Evolutionary conservation across 257 asterid species (phyloP).

Genomic region (Nicotiana attenuata): DNA sequence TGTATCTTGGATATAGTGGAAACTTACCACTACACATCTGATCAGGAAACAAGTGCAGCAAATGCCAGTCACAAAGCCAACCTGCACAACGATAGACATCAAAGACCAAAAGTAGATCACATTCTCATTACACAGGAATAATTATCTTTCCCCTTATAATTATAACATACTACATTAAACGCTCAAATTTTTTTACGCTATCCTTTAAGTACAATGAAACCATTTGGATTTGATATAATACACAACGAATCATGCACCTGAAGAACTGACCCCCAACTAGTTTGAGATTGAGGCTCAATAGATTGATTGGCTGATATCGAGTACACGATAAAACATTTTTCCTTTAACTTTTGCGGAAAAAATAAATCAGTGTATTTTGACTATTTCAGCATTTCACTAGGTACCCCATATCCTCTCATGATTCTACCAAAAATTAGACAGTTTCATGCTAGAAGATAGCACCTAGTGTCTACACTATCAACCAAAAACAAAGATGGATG

Average conservation of each 20-base stretch:
- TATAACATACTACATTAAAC: neutral
- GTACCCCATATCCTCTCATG: neutral
- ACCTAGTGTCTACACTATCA: neutral
- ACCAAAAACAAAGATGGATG: neutral
- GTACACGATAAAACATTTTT: neutral
- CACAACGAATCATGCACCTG: neutral
- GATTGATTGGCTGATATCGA: neutral
- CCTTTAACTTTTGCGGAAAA: neutral
- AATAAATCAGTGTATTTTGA: neutral
- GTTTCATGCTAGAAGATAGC: neutral
- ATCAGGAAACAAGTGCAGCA: constrained; percentile 42
- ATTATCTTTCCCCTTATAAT: neutral
- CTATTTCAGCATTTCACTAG: neutral
- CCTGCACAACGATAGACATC: constrained; percentile 17
- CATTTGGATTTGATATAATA: neutral
- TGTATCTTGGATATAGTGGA: neutral
- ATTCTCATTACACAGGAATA: neutral
- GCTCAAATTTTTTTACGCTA: neutral
- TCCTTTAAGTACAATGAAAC: neutral
- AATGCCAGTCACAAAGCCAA: constrained; percentile 35
- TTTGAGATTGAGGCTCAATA: neutral
- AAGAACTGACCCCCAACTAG: neutral
- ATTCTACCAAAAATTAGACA: neutral
- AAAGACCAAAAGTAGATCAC: neutral
- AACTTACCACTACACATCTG: constrained; percentile 37